phyloP scores from a whole-genome alignment of 495 filamentous ascomycete species.

The Coniosporium apollinis region DNA sequence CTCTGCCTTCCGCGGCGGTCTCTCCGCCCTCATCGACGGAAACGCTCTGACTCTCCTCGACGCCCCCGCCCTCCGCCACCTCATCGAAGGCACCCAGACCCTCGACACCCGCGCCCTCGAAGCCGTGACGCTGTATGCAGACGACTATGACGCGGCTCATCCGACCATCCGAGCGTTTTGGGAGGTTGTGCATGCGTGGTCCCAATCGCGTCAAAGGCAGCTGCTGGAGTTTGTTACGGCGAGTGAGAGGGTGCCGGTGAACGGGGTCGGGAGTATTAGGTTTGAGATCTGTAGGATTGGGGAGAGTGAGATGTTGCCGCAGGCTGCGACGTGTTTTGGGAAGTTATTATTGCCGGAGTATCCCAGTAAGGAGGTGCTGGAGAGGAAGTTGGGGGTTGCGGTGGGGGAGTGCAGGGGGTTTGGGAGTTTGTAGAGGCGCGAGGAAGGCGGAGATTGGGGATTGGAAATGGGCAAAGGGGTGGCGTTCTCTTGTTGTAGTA shows the following conservation, averaged over 20 bases:
- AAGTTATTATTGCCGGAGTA: constrained; percentile 77
- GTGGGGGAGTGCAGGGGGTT: constrained; percentile 90
- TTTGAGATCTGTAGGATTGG: constrained; percentile 76
- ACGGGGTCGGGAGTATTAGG: constrained; percentile 57
- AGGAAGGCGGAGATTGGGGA: too few species aligned
- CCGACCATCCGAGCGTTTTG: constrained; percentile 65
- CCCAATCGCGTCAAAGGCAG: constrained; percentile 44
- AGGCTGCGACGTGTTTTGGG: constrained; percentile 78
- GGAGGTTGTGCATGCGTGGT: constrained; percentile 51
- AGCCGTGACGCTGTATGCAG: constrained; percentile 53
- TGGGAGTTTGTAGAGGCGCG: too few species aligned
- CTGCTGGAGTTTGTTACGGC: constrained; percentile 92
- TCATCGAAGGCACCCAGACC: constrained; percentile 67
- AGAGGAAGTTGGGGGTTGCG: constrained; percentile 59
- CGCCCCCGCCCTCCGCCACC: constrained; percentile 48
- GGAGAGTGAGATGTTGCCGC: constrained; percentile 42
- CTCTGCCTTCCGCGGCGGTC: constrained; percentile 66
- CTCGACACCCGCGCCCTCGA: constrained; percentile 61
- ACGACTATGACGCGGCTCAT: constrained; percentile 52
- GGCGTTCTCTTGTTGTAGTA: too few species aligned
- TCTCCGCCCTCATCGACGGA: constrained; percentile 54
- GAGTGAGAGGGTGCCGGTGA: constrained; percentile 75
- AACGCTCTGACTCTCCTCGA: constrained; percentile 54
- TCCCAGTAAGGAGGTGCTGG: constrained; percentile 43
- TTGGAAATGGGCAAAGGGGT: too few species aligned